Evolutionary conservation across 2,329 filamentous ascomycete species (phyloP), one percentile per base, ranked within the genome.

Genomic region (Aspergillus luchuensis): DNA sequence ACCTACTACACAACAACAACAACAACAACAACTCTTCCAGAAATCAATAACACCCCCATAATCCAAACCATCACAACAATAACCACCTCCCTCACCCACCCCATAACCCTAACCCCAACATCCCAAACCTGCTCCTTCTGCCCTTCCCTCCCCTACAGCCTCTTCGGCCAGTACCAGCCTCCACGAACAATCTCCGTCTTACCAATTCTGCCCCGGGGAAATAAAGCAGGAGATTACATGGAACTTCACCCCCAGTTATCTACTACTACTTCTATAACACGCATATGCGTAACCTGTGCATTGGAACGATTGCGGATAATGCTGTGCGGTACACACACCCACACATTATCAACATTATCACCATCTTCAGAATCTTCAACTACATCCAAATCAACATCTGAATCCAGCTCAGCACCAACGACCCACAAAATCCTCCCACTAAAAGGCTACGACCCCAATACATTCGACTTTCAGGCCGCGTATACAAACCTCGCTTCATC

Each of bases 111-210:
- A 74, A 60, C 63, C 69, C 5, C 63, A 69, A 11, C 33, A 65
- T 5, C 25, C 58, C 11, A 60, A 56, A 66, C 71, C 1, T 82
- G 80, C 63, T 65, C 78, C 60, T 81, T 78, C 72, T 82, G 79
- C 62, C 56, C 64, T 2, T 67, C 78, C 13, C 72, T 76, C 11
- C 55, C 67, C 0, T 81, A 80, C 49, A 74, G 76, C 1, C 70
- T 82, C 8, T 57, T 77, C 0, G 80, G 80, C 1, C 33, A 36
- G 1, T 36, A 74, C 50, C 71, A 72, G 3, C 41, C 41, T 19
- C 41, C 41, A 0, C 17, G 19, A 5, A 21, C 41, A n/a, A 45
- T 45, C 41, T 11, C 17, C 8, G 17, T 45, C 3, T 8, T 45
- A 15, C 33, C 33, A 2, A 13, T 36, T 2, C 11, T 36, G 10